Base-by-base conservation (phyloP, 2,329 filamentous ascomycete species). In the Diaporthe sp. region DNA sequence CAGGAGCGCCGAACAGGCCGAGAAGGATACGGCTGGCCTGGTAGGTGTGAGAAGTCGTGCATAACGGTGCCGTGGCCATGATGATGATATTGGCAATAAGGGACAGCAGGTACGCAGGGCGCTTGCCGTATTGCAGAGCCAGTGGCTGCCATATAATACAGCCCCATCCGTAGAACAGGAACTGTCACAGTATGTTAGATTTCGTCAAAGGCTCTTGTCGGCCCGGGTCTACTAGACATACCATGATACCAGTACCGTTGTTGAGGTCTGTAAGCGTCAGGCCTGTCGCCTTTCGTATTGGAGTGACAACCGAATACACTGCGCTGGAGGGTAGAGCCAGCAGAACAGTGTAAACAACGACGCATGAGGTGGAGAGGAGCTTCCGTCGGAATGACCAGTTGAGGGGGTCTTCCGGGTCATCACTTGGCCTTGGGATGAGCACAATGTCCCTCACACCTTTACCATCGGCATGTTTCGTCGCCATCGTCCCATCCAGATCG, bases 221-320 rank as follows among this genome's bases (percentile, higher is more conserved):
- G 1, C 25, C 53, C 13, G n/a, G 19, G 3, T 12, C 2, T 13
- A 28, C 3, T 4, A 22, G 3, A 55, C 34, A 2, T 69, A 69
- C 65, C 84, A 85, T 85, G 74, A 82, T 84, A 0, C 85, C 84
- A 0, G 85, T 85, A 1, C 85, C 84, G 13, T 83, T 81, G n/a
- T 85, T 85, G 13, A 86, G 78, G 0, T 84, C 83, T 1, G 77
- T 76, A 15, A 85, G 77, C 0, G 82, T 82, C 4, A 86, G 75
- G 0, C 81, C 80, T 0, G 83, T 80, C 4, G 81, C 82, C 2
- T 79, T 68, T 0, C 83, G 79, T 1, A 86, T 79, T 0, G 84
- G 84, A 0, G 84, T 84, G 0, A 86, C 75, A 7, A 85, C 80
- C 0, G 83, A 86, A 74, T 86, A 86, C 0, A 86, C 82, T 0